These are phyloP conservation scores for Ganoderma sinense DNA, from an alignment of 1,284 basidiomycete genomes.

Conservation along the genomic window DNA sequence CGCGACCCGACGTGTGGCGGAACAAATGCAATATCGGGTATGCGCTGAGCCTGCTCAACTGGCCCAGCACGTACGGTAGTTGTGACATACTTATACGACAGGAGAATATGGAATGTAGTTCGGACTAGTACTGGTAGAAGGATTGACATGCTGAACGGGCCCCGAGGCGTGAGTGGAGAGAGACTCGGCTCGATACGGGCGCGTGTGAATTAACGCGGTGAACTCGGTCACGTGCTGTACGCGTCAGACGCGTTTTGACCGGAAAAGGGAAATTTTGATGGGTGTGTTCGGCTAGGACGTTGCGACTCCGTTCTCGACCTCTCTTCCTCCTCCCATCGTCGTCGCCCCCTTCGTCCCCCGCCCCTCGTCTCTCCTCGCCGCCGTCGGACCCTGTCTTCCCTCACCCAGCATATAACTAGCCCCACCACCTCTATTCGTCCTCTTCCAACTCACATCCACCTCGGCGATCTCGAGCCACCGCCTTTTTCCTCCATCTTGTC, in stretches of 20 bases:
- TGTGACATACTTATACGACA: too few species aligned
- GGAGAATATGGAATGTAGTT: not conserved
- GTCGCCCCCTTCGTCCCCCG: conserved; percentile 15
- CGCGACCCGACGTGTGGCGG: not conserved
- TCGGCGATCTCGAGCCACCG: conserved; percentile 5
- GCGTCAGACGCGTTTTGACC: conserved; percentile 33
- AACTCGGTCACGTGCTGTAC: conserved; percentile 37
- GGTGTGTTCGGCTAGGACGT: conserved; percentile 21
- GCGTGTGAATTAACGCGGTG: conserved; percentile 25
- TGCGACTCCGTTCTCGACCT: conserved; percentile 15
- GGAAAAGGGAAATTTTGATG: conserved; percentile 30
- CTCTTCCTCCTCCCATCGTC: conserved; percentile 17
- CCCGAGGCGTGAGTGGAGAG: not conserved
- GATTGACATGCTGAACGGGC: not conserved
- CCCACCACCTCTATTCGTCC: not conserved
- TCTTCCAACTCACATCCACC: not conserved
- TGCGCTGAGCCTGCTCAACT: not conserved
- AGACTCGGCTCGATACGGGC: not conserved
- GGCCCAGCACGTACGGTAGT: not conserved
- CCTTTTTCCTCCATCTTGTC: not conserved
- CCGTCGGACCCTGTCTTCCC: not conserved
- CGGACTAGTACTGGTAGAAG: not conserved
- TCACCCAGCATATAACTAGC: conserved; percentile 2
- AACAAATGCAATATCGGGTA: not conserved
- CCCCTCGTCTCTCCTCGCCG: not conserved